A percentile compares a stretch with the other conserved stretches of the same genome.
phyloP scores from a whole-genome alignment of 129 eudicot genomes.

The Flaveria trinervia region DNA sequence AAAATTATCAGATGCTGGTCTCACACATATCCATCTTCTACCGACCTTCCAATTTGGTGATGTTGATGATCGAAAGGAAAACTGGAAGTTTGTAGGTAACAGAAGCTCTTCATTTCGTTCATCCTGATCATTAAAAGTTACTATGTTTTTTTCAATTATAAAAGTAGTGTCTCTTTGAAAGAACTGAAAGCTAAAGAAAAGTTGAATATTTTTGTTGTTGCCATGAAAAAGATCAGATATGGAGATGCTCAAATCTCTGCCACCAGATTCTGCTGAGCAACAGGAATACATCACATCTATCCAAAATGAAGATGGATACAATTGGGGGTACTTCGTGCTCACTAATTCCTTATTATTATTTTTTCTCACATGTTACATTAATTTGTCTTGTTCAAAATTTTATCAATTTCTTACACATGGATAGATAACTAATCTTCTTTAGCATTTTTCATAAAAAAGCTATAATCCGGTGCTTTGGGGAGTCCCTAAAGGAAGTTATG shows the following conservation, averaged over 20 bases:
- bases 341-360: background rate
- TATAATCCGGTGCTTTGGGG: slow-evolving; percentile 97
- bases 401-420: background rate
- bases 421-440: slow-evolving; percentile 5
- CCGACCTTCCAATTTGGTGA: slow-evolving; percentile 93
- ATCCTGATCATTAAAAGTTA: background rate
- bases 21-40: slow-evolving; percentile 89
- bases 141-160: background rate
- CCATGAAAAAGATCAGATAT: slow-evolving; percentile 51
- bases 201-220: slow-evolving; percentile 19
- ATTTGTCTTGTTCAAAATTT: background rate
- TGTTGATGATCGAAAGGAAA: slow-evolving; percentile 75
- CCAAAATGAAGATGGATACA: slow-evolving; percentile 82
- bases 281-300: slow-evolving; percentile 79
- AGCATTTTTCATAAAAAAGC: slow-evolving; percentile 31
- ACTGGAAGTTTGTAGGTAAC: slow-evolving; percentile 84
- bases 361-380: background rate
- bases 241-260: slow-evolving; percentile 61
- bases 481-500: slow-evolving; percentile 98
- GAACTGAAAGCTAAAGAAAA: background rate
- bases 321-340: slow-evolving; percentile 77
- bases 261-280: slow-evolving; percentile 91
- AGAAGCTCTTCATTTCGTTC: slow-evolving; percentile 13
- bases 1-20: slow-evolving; percentile 79
- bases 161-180: background rate